These are phyloP conservation scores for Dictyostelium intermedium DNA, from an alignment of 78 protist species.

Conservation along the genomic window DNA sequence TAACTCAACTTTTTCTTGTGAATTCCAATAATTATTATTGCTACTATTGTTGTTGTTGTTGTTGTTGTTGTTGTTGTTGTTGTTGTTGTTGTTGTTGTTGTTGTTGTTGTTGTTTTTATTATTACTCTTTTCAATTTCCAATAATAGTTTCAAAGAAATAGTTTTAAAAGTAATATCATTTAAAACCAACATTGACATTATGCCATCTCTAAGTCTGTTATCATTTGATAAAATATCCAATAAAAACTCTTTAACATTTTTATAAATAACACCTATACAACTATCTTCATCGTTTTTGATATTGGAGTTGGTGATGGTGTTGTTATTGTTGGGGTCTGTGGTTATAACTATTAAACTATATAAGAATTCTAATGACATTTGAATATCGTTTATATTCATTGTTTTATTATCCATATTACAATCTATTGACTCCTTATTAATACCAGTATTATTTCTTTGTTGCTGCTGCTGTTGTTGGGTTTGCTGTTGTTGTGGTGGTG, in stretches of 20 bases:
- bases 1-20: neutral
- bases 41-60: neutral
- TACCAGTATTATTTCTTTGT: neutral
- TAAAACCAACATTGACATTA: neutral
- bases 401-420: neutral
- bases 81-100: too few relatives aligned
- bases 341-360: neutral
- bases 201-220: neutral
- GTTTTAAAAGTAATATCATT: constrained; percentile 1
- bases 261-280: neutral
- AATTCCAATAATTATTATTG: neutral
- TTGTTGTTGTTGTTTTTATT: neutral
- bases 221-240: neutral
- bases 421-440: neutral
- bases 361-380: constrained; percentile 1
- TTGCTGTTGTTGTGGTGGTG: neutral
- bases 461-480: neutral
- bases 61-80: neutral
- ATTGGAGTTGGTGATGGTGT: neutral
- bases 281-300: neutral
- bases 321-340: neutral
- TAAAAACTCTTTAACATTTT: neutral
- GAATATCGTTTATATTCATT: neutral
- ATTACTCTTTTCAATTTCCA: neutral
- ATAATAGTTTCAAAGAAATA: constrained; percentile 9